Base-by-base conservation (phyloP, 108 stramenopile genomes). In the Conticribra guillardii region DNA sequence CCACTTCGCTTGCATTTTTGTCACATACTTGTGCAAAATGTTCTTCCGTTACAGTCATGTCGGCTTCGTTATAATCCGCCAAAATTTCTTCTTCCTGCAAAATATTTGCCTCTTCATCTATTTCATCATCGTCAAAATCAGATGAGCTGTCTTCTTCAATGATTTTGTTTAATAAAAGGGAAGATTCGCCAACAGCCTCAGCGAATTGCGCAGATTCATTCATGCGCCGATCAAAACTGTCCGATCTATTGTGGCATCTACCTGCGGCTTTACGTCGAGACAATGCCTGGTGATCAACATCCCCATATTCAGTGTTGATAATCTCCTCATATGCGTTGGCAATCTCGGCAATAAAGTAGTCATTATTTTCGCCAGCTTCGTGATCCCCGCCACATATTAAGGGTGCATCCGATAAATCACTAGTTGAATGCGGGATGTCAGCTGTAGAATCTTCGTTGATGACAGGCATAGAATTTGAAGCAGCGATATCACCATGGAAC, bases 151-250 rank as follows among this genome's bases (percentile, higher is more conserved):
- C 77, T 41, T 78, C 79, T 28, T 81, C 80, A n/a, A 91, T 78
- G 60, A 91, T 91, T 34, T 73, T 66, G 27, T 87, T 77, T 0
- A 87, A 48, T 23, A 72, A 62, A 44, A 81, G 31, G 4, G 62
- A 64, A 28, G 69, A 47, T 73, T 93, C 91, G 27, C 91, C 91
- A 2, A 93, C 85, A 24, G 89, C 89, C 63, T 86, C 77, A 9
- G 89, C 86, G 76, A 89, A 93, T 69, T 90, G 89, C 1, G 74
- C 85, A 1, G 88, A 85, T 79, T 91, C 90, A 34, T 57, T 57
- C 37, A 74, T 73, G 0, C 79, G 67, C 26, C 90, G 59, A 74
- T 86, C 82, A 31, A 74, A 72, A 33, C 80, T 82, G n/a, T 73
- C 64, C 2, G 69, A 67, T 59, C 79, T 55, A 26, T 41, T 9